Conservation (phyloP, 495 filamentous ascomycete species). For the Lasiosphaeria hispida region DNA sequence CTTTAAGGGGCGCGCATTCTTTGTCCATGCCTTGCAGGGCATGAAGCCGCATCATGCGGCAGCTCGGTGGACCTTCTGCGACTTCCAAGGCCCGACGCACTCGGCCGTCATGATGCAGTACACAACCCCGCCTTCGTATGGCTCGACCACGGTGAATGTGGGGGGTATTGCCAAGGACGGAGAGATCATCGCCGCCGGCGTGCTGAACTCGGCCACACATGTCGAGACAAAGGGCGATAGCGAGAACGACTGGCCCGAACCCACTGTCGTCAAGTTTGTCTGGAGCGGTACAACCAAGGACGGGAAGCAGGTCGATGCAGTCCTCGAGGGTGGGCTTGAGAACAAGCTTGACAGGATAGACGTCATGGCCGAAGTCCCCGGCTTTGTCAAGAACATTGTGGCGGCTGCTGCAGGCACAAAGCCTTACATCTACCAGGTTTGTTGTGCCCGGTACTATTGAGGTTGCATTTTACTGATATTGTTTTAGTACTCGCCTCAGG, state of each 20-base stretch:
- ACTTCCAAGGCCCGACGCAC: constrained; percentile 84
- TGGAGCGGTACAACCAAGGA: constrained; percentile 82
- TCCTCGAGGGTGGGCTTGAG: constrained; percentile 67
- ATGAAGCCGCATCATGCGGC: constrained; percentile 99
- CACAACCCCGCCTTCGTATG: constrained; percentile 93
- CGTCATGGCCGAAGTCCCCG: constrained; percentile 93
- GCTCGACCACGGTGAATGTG: constrained; percentile 80
- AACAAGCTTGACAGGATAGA: constrained; percentile 79
- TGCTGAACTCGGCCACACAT: constrained; percentile 61
- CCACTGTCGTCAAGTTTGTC: constrained; percentile 65
- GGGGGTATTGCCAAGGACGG: constrained; percentile 78
- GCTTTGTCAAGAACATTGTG: constrained; percentile 91
- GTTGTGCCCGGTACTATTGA: constrained; percentile 10
- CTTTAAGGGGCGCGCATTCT: constrained; percentile 73
- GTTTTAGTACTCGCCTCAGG: constrained; percentile 60
- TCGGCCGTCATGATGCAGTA: constrained; percentile 94
- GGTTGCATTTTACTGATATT: constrained; percentile 18
- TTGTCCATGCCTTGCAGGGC: constrained; percentile 82
- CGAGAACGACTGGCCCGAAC: constrained; percentile 87
- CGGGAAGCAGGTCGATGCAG: constrained; percentile 65
- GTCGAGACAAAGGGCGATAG: constrained; percentile 63
- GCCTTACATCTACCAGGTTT: constrained; percentile 96
- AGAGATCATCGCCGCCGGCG: constrained; percentile 72
- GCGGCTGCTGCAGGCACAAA: constrained; percentile 82
- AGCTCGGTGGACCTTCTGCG: constrained; percentile 86